Evolutionary conservation across 2,329 filamentous ascomycete genomes (phyloP).

Genomic region (Pestalotiopsis sp.): DNA sequence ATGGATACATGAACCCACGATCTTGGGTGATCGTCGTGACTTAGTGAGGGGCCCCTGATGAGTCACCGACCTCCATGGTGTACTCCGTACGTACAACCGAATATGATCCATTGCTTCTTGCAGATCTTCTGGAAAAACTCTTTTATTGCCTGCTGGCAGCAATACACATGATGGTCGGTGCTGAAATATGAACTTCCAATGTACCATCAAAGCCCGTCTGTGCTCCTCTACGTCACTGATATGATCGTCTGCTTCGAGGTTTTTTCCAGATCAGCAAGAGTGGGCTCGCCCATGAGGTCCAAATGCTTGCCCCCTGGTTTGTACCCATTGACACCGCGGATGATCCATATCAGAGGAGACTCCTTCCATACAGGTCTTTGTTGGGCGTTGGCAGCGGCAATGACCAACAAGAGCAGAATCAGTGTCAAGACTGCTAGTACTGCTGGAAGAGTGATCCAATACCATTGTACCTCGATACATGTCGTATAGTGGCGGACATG

Average conservation of each 20-base stretch:
- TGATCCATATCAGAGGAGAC: conserved; percentile 7
- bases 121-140: too few relatives aligned
- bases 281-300: neutral
- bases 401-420: neutral
- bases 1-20: neutral
- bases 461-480: conserved; percentile 12
- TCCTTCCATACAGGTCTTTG: conserved; percentile 10
- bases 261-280: neutral
- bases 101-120: neutral
- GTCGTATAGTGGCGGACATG: neutral
- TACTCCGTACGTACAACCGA: neutral
- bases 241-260: neutral
- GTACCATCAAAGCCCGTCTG: neutral
- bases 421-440: neutral
- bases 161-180: neutral
- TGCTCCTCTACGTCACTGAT: neutral
- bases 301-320: neutral
- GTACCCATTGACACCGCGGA: neutral
- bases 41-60: neutral
- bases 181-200: neutral
- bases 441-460: conserved; percentile 10
- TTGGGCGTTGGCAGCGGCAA: neutral
- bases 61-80: neutral
- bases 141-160: neutral
- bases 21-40: neutral